Evolutionary conservation across 306 rosid genomes (phyloP).

Genomic region (Cercis canadensis): DNA sequence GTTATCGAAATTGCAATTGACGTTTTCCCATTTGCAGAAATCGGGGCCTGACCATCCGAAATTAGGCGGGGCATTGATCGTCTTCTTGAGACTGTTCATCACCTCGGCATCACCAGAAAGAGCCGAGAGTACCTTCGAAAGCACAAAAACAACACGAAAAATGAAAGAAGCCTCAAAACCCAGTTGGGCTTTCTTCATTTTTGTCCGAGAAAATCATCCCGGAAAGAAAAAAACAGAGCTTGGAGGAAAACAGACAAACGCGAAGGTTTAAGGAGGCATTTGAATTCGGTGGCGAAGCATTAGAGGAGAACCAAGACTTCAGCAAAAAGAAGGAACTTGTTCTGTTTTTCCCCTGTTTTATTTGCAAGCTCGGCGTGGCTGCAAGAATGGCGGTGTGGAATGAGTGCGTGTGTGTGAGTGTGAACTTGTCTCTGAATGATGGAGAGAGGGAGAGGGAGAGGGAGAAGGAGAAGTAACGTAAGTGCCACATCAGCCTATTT

Average conservation of each 20-base stretch:
- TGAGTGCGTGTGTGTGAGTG: too few species aligned
- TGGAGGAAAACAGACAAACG: background rate
- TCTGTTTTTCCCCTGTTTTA: too few species aligned
- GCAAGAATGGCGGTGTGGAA: too few species aligned
- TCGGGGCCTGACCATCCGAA: constrained; percentile 62
- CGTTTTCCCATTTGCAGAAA: constrained; percentile 55
- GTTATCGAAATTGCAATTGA: constrained; percentile 42
- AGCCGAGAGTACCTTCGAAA: background rate
- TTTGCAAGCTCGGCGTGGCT: too few species aligned
- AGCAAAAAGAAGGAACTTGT: too few species aligned
- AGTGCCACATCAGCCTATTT: too few species aligned
- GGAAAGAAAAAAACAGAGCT: background rate
- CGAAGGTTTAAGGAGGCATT: constrained; percentile 24
- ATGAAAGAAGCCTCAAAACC: constrained; percentile 28
- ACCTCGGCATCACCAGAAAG: constrained; percentile 55
- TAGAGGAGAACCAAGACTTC: background rate
- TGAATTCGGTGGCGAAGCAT: background rate
- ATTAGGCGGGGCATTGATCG: constrained; percentile 38
- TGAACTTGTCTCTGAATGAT: too few species aligned
- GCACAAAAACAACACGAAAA: background rate
- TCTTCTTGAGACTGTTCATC: constrained; percentile 47
- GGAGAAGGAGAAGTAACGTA: too few species aligned
- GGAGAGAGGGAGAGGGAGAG: too few species aligned
- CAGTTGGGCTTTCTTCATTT: constrained; percentile 48
- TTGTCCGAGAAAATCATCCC: background rate